Percentiles rank a stretch among this genome's conserved stretches.
Evolutionary conservation across 352 stramenopile genomes (phyloP).

Genomic region (Phytophthora boehmeriae): DNA sequence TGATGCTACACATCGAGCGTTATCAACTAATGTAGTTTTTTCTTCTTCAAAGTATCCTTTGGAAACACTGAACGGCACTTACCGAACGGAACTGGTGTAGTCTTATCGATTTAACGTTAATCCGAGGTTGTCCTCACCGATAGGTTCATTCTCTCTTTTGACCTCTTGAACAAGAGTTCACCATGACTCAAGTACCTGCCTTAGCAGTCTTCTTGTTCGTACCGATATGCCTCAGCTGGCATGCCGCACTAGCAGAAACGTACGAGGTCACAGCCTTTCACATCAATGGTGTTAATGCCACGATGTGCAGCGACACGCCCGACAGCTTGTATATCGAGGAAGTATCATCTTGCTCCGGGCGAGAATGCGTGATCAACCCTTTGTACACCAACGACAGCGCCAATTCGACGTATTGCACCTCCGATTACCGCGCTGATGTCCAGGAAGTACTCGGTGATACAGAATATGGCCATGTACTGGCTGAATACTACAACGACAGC

Average conservation of each 20-base stretch:
- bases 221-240: not conserved
- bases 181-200: not conserved
- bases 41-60: too few species aligned
- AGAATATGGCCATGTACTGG: not conserved
- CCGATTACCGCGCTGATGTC: not conserved
- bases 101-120: too few species aligned
- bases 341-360: not conserved
- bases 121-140: too few species aligned
- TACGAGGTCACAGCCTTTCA: slow-evolving; percentile 1
- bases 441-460: not conserved
- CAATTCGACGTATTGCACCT: not conserved
- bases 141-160: slow-evolving; percentile 1
- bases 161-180: too few species aligned
- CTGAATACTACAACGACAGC: slow-evolving; percentile 1
- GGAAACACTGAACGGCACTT: too few species aligned
- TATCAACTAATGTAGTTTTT: too few species aligned
- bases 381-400: not conserved
- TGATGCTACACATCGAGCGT: too few species aligned
- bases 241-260: not conserved
- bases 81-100: too few species aligned
- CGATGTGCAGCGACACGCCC: not conserved
- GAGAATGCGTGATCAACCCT: not conserved
- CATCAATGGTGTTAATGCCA: not conserved
- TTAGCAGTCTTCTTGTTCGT: not conserved
- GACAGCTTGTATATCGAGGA: not conserved